phyloP scores from a whole-genome alignment of 306 rosid genomes.

The Carpinus fangiana region DNA sequence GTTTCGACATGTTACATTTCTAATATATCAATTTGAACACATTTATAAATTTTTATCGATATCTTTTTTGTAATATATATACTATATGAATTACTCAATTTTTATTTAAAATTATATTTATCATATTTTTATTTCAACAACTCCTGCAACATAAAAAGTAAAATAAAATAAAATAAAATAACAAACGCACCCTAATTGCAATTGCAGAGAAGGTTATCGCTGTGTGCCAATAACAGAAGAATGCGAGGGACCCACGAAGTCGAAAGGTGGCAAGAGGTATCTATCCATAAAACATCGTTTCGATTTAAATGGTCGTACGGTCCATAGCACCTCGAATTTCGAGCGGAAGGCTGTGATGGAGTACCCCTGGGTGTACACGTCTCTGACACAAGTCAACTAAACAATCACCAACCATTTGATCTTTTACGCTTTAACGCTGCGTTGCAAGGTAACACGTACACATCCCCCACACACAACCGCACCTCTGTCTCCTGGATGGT shows the following conservation, averaged over 20 bases:
- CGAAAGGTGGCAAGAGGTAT: background rate
- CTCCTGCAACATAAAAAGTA: too few species aligned
- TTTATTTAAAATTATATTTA: too few species aligned
- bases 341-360: background rate
- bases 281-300: background rate
- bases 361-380: background rate
- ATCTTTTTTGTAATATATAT: too few species aligned
- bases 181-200: too few species aligned
- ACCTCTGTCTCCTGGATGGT: background rate
- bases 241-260: background rate
- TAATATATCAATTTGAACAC: too few species aligned
- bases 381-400: background rate
- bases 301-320: background rate
- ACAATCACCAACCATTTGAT: background rate
- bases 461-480: constrained; percentile 5
- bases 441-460: constrained; percentile 1
- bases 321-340: background rate
- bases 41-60: too few species aligned
- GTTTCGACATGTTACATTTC: too few species aligned
- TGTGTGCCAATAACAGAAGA: background rate
- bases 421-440: background rate
- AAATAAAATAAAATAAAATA: too few species aligned
- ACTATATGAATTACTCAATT: too few species aligned
- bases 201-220: too few species aligned
- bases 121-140: too few species aligned